phyloP scores from a whole-genome alignment of 208 protist species.

The Crithidia acanthocephali region DNA sequence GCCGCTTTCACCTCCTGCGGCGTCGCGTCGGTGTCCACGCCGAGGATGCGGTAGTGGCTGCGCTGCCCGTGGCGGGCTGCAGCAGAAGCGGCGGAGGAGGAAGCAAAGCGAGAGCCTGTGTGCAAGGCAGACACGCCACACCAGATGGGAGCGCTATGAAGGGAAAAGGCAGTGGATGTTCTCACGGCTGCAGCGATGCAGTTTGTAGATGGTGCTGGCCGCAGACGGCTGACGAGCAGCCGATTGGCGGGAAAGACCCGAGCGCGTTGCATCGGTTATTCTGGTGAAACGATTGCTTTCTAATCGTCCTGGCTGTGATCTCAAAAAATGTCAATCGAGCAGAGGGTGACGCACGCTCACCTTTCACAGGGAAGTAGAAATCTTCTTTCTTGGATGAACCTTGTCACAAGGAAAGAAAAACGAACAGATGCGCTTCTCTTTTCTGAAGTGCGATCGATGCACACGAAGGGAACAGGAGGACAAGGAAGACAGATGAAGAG shows the following conservation, averaged over 20 bases:
- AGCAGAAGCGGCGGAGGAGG: slow-evolving; percentile 21
- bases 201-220: neutral
- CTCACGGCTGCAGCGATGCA: neutral
- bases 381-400: too few species aligned
- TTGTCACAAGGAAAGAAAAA: too few species aligned
- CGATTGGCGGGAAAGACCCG: neutral
- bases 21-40: slow-evolving; percentile 66
- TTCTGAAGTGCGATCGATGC: too few species aligned
- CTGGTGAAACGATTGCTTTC: neutral
- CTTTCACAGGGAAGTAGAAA: too few species aligned
- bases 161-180: neutral
- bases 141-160: neutral
- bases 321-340: too few species aligned
- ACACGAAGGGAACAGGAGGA: too few species aligned
- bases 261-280: neutral
- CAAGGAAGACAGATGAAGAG: too few species aligned
- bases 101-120: slow-evolving; percentile 12
- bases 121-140: slow-evolving; percentile 16
- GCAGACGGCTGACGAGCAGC: slow-evolving; percentile 5
- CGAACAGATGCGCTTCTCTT: too few species aligned
- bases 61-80: slow-evolving; percentile 12
- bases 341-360: too few species aligned
- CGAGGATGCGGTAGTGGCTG: slow-evolving; percentile 73
- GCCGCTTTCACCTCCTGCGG: slow-evolving; percentile 87
- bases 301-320: too few species aligned